A percentile compares a stretch with the other conserved stretches of the same genome.
phyloP scores from a whole-genome alignment of 164 flowering plant genomes.

The Tetracentron sinense region DNA sequence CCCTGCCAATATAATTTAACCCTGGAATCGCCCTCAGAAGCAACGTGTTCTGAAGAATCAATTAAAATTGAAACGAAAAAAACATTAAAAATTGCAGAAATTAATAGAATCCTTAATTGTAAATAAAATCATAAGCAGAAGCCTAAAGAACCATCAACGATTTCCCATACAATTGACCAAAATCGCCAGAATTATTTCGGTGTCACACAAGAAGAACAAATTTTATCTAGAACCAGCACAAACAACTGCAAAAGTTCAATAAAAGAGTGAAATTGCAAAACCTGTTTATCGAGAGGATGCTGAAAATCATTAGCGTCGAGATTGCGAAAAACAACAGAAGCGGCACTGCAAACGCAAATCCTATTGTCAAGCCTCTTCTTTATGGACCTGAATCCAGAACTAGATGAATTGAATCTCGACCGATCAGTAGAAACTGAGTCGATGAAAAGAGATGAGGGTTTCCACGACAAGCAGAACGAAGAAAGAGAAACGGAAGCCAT shows the following conservation, averaged over 20 bases:
- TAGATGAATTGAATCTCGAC: not conserved
- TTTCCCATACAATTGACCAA: no score
- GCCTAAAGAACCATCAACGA: no score
- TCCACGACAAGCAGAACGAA: slow-evolving; percentile 9
- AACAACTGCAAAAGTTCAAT: no score
- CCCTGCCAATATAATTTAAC: slow-evolving; percentile 29
- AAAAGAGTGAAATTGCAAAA: not conserved
- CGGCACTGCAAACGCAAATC: slow-evolving; percentile 12
- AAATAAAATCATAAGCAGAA: no score
- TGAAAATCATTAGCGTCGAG: slow-evolving; percentile 37
- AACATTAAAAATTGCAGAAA: not conserved
- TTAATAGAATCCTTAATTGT: no score
- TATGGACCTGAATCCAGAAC: slow-evolving; percentile 7
- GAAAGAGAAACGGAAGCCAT: slow-evolving; percentile 27
- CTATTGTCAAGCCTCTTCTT: slow-evolving; percentile 3
- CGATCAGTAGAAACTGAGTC: not conserved
- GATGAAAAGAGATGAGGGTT: not conserved
- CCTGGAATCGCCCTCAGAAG: slow-evolving; percentile 35
- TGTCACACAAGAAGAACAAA: no score
- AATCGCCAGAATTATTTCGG: no score
- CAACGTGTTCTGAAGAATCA: slow-evolving; percentile 26
- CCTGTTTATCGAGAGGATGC: slow-evolving; percentile 39
- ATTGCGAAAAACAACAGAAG: slow-evolving; percentile 24
- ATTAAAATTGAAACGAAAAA: not conserved
- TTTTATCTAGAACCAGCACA: no score